Evolutionary conservation across 73 alveolate species (phyloP), one percentile per base, ranked within the genome.

Genomic region (Strombidium stylifer): DNA sequence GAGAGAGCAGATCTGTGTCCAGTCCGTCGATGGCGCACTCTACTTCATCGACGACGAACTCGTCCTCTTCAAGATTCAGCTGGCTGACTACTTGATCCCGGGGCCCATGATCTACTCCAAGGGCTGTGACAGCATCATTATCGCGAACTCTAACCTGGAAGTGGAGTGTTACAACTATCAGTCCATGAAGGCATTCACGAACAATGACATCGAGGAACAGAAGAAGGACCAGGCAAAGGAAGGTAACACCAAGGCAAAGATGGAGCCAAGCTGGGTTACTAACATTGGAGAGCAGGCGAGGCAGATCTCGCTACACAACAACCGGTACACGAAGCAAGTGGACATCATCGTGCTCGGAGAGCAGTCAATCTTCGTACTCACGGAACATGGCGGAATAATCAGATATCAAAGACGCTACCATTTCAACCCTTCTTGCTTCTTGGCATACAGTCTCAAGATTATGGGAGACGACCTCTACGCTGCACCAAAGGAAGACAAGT

Each of bases 1-100:
- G 20, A 81, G 81, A 26, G 70, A 81, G 15, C 18, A 78, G 12
- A 58, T 86, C 31, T 86, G 96, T 37, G 90, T 86, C 25, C 92
- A 86, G 77, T 77, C 90, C 21, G 86, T 84, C n/a, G 94, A 84
- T 55, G 94, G 94, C 12, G 72, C 87, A 27, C 44, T 84, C 30
- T 71, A 55, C 34, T 77, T 84, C 69, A 68, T 64, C 30, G 88
- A 84, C 23, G 74, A 78, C 35, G 94, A 84, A 31, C 56, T 37
- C 40, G 15, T 56, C 12, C 42, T 69, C 12, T 77, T 78, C 41
- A 44, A 78, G 41, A 53, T 78, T 2, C 50, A 58, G 35, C 62
- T 84, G 1, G 90, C 94, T 20, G 86, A 84, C 32, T 84, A 68
- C 42, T 45, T 69, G n/a, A 62, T 86, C 58, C 96, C 96, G 18